A percentile compares a stretch with the other conserved stretches of the same genome.
Evolutionary conservation across 441 rosid species (phyloP).

Genomic region (Brassica hybrid): DNA sequence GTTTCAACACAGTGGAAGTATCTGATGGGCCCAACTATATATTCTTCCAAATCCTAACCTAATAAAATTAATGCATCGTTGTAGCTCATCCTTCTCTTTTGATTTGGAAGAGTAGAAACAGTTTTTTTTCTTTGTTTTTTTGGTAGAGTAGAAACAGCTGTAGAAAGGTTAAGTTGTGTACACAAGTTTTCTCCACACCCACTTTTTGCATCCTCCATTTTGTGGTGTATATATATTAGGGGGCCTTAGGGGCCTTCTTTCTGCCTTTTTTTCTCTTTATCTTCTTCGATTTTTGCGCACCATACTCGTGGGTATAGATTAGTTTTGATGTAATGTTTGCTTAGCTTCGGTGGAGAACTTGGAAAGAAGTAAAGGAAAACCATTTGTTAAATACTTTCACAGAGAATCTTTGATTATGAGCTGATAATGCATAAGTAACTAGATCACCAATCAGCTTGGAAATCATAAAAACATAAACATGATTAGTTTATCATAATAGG

Average conservation of each 20-base stretch:
- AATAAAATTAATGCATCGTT: background rate
- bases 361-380: background rate
- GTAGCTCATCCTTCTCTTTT: background rate
- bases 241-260: conserved; percentile 12
- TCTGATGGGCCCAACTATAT: conserved; percentile 15
- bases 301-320: conserved; percentile 6
- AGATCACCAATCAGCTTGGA: no score
- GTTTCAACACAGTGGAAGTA: conserved; percentile 22
- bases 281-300: conserved; percentile 9
- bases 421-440: no score
- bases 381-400: background rate
- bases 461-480: no score
- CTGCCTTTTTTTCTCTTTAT: background rate
- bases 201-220: conserved; percentile 21
- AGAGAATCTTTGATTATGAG: no score
- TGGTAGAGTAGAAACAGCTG: conserved; percentile 20
- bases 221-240: conserved; percentile 14
- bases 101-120: conserved; percentile 5
- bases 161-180: conserved; percentile 27
- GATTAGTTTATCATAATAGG: no score
- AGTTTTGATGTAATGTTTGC: conserved; percentile 16
- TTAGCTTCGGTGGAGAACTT: background rate
- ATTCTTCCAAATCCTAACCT: conserved; percentile 22
- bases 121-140: background rate
- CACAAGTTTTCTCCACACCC: conserved; percentile 19